Base-by-base conservation (phyloP, 805 yeast genomes). In the Torulaspora microellipsoides region DNA sequence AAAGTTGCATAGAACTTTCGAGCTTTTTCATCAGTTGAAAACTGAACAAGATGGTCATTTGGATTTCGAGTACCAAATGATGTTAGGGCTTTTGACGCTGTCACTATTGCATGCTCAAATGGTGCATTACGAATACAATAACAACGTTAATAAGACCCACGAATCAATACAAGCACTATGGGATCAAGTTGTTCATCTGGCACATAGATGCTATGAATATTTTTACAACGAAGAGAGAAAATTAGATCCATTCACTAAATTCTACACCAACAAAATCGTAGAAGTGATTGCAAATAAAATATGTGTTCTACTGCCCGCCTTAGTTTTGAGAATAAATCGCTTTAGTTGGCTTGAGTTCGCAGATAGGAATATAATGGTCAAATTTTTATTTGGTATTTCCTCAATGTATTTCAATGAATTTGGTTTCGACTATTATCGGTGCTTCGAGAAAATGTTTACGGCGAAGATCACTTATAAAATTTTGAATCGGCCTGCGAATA, bases 381-480 rank as follows among this genome's bases (percentile, higher is more conserved):
- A 49, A 36, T 54, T 54, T 34, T 34, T 54, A 11, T 50, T 49
- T 34, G 52, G 53, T 6, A 37, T 61, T 3, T 51, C 57, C 2
- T 56, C 64, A 5, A 45, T 59, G 40, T 62, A 56, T 43, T 62
- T 60, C 38, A 61, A 61, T 38, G 59, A 60, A 38, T 52, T 60
- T 40, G 61, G 58, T 2, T 45, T 49, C n/a, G 60, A 59, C 20
- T 57, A 60, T 36, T 61, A 60, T 36, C 54, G 59, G 15, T 45
- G 58, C 35, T 62, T 61, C 37, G 57, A 52, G 41, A 56, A 56
- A 34, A 53, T 62, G 59, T 62, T 62, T 35, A 48, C 56, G 8
- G 57, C 59, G 4, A 61, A 61, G 39, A 48, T 62, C 5, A 46
- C 47, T 28, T 60, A 55, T 34, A 60, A 58, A 36, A 54, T 58